Evolutionary conservation across 2,329 filamentous ascomycete genomes (phyloP), one percentile per base, ranked within the genome.

Genomic region (Rhynchosporium secalis): DNA sequence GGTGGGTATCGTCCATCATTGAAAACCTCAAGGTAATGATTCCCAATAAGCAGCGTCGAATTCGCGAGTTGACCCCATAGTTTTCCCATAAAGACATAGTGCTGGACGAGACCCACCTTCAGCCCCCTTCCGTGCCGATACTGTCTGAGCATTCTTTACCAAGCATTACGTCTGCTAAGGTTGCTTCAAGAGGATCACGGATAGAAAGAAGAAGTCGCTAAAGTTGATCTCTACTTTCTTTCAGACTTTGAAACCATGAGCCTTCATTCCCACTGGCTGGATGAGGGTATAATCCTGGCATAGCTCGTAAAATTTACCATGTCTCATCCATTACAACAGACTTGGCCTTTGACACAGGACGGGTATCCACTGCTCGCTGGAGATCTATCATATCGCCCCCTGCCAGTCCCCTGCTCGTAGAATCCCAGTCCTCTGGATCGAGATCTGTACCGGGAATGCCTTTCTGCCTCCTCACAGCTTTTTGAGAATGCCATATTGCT

Each of bases 361-460:
- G 51, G 36, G 51, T 54, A 41, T 33, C 51, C 12, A 20, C 36
- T 33, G 9, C 38, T 33, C 38, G 49, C 49, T 12, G 38, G 36
- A 36, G 51, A 20, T 54, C 51, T 36, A 40, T 54, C 20, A 54
- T 36, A n/a, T 28, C 10, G 36, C 10, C 36, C 51, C 51, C 51
- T 54, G 51, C 51, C 9, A 36, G 15, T 8, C n/a, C 43, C 43
- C n/a, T 20, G n/a, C n/a, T 8, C 20, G 20, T 36, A 54, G 33
- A 56, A 56, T 61, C 58, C 58, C 58, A 61, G 51, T 51, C 29
- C 41, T 45, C 36, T 56, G 51, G 58, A 61, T 60, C 48, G 4
- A 31, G 29, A 47, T 38, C 15, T 46, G 26, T 41, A 3, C 46
- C 58, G 58, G 58, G 38, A 51, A 46, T 29, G 36, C n/a, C 58